phyloP scores from a whole-genome alignment of 176 grass and related monocot species.

The Poa annua region DNA sequence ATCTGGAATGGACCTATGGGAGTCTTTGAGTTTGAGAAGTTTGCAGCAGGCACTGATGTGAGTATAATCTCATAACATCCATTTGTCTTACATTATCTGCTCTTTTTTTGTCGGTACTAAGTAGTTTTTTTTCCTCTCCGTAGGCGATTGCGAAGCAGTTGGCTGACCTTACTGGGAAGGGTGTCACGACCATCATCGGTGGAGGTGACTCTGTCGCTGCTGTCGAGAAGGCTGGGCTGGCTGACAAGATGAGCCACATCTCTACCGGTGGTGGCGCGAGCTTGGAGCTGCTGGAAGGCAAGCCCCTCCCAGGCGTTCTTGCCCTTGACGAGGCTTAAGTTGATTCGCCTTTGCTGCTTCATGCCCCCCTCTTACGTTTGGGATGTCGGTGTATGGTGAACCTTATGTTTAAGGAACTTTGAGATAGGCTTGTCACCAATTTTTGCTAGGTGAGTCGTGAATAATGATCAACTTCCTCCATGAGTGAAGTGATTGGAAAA shows the following conservation, averaged over 20 bases:
- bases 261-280: conserved; percentile 90
- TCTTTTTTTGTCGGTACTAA: not conserved
- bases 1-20: conserved; percentile 99
- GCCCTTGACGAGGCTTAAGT: conserved; percentile 85
- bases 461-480: conserved; percentile 51
- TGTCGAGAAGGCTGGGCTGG: conserved; percentile 90
- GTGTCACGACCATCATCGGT: conserved; percentile 88
- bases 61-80: not conserved
- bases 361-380: conserved; percentile 26
- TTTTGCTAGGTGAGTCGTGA: conserved; percentile 57
- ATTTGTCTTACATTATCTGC: not conserved
- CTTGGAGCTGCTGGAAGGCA: conserved; percentile 93
- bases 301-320: conserved; percentile 87
- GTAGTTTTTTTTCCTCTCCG: not conserved
- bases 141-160: conserved; percentile 94
- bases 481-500: conserved; percentile 34
- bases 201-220: conserved; percentile 94
- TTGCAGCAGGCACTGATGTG: conserved; percentile 87
- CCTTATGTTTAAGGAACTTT: conserved; percentile 38
- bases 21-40: conserved; percentile 97
- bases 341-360: not conserved
- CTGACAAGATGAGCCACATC: conserved; percentile 99
- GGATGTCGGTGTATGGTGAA: conserved; percentile 40
- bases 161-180: conserved; percentile 75
- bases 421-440: conserved; percentile 53